Percentiles rank a stretch among this genome's conserved stretches.
Evolutionary conservation across 371 early-diverging fungal species (phyloP).

Genomic region (Batrachochytrium dendrobatidis): DNA sequence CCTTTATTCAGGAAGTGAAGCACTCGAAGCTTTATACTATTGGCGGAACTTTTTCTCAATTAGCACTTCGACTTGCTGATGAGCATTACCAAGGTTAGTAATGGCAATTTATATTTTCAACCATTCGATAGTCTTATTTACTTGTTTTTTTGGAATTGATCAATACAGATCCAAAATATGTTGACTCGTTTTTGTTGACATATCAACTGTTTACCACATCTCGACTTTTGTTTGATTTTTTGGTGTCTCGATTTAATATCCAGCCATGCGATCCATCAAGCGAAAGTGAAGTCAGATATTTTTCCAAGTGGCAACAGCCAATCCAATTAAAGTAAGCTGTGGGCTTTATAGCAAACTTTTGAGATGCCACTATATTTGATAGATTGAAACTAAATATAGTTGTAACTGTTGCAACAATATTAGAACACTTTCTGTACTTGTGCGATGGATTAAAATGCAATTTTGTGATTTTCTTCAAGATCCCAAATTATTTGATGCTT

Average conservation of each 20-base stretch:
- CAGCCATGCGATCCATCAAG: slow-evolving; percentile 21
- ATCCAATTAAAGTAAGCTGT: slow-evolving; percentile 55
- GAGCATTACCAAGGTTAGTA: slow-evolving; percentile 53
- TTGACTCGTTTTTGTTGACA: slow-evolving; percentile 49
- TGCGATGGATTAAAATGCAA: slow-evolving; percentile 55
- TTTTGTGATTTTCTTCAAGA: slow-evolving; percentile 51
- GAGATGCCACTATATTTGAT: not conserved
- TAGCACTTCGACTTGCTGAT: slow-evolving; percentile 52
- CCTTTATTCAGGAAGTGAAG: slow-evolving; percentile 46
- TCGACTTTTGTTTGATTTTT: slow-evolving; percentile 39
- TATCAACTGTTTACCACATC: slow-evolving; percentile 53
- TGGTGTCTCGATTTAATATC: slow-evolving; percentile 51
- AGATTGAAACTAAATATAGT: not conserved
- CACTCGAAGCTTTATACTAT: slow-evolving; percentile 46
- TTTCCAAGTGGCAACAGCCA: slow-evolving; percentile 52
- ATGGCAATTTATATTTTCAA: too few species aligned
- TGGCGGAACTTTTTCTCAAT: slow-evolving; percentile 47
- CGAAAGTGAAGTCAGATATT: slow-evolving; percentile 46
- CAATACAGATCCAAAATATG: too few species aligned
- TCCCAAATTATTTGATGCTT: slow-evolving; percentile 27
- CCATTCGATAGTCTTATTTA: too few species aligned
- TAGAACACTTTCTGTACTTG: slow-evolving; percentile 53
- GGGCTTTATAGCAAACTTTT: not conserved
- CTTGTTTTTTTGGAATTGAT: too few species aligned
- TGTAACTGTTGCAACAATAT: not conserved